phyloP scores from a whole-genome alignment of 257 asterid species.

The Craterostigma plantagineum region DNA sequence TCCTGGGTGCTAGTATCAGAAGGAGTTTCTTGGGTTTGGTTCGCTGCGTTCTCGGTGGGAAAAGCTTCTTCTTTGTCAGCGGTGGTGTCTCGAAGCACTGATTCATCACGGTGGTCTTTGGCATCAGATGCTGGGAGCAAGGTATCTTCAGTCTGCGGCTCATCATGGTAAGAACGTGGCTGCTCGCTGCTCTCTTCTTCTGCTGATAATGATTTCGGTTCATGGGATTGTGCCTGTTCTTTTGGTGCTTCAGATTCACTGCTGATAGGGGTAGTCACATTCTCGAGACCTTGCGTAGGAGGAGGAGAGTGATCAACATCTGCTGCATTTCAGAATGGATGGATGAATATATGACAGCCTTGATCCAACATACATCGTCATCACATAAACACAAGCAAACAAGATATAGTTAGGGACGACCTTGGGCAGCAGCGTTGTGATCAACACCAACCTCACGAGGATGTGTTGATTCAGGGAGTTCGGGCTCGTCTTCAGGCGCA shows the following conservation, averaged over 20 bases:
- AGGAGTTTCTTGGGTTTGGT: too few relatives aligned
- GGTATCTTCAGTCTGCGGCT: constrained; percentile 28
- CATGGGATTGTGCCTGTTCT: constrained; percentile 8
- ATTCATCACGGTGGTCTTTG: constrained; percentile 12
- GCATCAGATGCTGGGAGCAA: too few relatives aligned
- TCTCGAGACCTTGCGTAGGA: constrained; percentile 19
- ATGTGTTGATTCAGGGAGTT: too few relatives aligned
- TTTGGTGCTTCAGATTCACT: too few relatives aligned
- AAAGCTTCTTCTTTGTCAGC: constrained; percentile 24
- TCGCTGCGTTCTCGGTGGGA: constrained; percentile 15
- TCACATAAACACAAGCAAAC: background rate
- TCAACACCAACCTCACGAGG: too few relatives aligned
- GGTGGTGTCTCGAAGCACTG: constrained; percentile 18
- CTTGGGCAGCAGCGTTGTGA: too few relatives aligned
- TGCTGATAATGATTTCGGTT: background rate
- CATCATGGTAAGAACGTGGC: constrained; percentile 18
- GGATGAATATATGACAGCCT: background rate
- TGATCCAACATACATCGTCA: background rate
- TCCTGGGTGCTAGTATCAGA: too few relatives aligned
- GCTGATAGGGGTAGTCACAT: too few relatives aligned
- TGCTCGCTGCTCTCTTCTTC: too few relatives aligned
- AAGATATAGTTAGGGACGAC: too few relatives aligned
- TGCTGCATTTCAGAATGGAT: constrained; percentile 13
- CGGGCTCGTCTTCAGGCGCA: too few relatives aligned
- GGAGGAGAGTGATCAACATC: constrained; percentile 20